Evolutionary conservation across 331 rosid genomes (phyloP).

Genomic region (Quercus phellos): DNA sequence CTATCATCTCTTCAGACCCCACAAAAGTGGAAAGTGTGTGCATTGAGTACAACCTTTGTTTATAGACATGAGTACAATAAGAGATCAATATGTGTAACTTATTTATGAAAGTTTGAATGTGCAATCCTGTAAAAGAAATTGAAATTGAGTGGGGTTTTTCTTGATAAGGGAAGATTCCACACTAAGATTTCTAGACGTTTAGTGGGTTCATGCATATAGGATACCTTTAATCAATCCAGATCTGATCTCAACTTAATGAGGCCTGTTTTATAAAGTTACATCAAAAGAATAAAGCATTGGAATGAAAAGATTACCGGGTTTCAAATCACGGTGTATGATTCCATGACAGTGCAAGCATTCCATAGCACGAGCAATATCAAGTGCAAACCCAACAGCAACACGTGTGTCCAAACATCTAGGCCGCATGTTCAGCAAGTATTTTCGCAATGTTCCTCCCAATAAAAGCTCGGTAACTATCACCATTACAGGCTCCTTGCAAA

Average conservation of each 20-base stretch:
- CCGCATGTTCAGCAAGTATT: slow-evolving; percentile 70
- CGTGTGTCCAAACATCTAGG: slow-evolving; percentile 77
- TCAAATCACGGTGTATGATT: slow-evolving; percentile 91
- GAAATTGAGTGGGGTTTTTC: background rate
- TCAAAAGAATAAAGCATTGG: background rate
- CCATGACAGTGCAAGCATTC: slow-evolving; percentile 95
- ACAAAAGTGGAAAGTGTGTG: no score
- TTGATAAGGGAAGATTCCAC: background rate
- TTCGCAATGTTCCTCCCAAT: slow-evolving; percentile 77
- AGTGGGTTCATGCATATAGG: background rate
- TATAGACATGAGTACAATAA: background rate
- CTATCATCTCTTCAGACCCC: no score
- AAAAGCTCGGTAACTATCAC: slow-evolving; percentile 93
- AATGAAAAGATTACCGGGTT: slow-evolving; percentile 65
- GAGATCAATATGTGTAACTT: background rate
- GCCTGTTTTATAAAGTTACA: background rate
- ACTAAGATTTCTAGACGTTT: background rate
- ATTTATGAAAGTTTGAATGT: background rate
- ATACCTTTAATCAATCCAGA: background rate
- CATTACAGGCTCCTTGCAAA: slow-evolving; percentile 93
- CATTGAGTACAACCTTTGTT: no score
- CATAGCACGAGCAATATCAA: slow-evolving; percentile 88
- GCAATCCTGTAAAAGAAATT: background rate
- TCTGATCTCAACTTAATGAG: background rate
- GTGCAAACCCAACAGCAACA: slow-evolving; percentile 76